Base-by-base conservation (phyloP, 129 eudicot genomes). In the Lonicera japonica region DNA sequence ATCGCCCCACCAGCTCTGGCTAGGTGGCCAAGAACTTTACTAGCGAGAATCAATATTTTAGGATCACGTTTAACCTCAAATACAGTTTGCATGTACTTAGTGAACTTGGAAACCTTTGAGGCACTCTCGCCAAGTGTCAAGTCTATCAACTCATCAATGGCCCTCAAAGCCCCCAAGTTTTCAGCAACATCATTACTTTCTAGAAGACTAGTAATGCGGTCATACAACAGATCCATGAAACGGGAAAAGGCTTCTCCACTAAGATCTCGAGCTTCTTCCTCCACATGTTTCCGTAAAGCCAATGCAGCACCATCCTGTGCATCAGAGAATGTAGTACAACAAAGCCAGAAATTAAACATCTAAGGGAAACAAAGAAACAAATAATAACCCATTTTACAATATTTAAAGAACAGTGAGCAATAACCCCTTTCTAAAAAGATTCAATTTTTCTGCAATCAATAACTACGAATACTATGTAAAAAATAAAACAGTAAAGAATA, bases 1-100 rank as follows among this genome's bases (percentile, higher is more conserved):
- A 82, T 88, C 65, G 96, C 99, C 61, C 99, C 95, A 50, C 99
- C 99, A 64, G 91, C 81, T 75, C 99, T 75, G 57, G 99, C 99
- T 58, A 92, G 68, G 60, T 92, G 99, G 48, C 99, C 99, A 62
- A 92, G 76, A 67, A 88, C 99, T 83, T 72, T 87, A 70, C 99
- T 92, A 16, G 99, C 90, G 64, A 88, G 83, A 41, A 88, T 70
- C 73, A 92, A 67, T 23, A 84, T 82, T 57, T 92, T 95, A 25
- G 89, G 95, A 67, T 88, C 95, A 40, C 95, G 99, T 52, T 92
- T 92, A 38, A 82, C 68, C 73, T 88, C 99, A 34, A 92, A 92
- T 46, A 84, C 95, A 73, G 80, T 80, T 21, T 91, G 86, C 76
- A 92, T 88, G 86, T 88, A 85, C 67, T 72, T 74, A 41, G 96